Conservation (phyloP, 2,329 filamentous ascomycete species). For the Sclerotinia spermophila region DNA sequence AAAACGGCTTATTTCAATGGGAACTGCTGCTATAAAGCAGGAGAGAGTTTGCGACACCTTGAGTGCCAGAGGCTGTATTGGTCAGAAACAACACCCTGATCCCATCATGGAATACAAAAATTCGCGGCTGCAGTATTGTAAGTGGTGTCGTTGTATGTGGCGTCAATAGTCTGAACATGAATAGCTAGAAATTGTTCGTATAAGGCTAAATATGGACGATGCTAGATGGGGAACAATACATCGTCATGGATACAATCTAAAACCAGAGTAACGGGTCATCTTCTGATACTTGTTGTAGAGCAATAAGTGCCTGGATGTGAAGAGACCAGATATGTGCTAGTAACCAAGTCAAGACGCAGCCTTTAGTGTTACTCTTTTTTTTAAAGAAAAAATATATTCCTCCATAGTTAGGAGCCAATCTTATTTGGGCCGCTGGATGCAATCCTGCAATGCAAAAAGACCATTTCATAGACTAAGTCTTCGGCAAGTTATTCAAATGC, state of each 20-base stretch:
- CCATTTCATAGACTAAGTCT: neutral
- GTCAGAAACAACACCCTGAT: conserved; percentile 41
- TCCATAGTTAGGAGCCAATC: neutral
- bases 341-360: neutral
- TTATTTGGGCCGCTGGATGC: neutral
- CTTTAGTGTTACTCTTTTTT: neutral
- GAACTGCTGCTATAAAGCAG: conserved; percentile 44
- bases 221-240: conserved; percentile 42
- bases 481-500: neutral
- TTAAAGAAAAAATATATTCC: too few species aligned
- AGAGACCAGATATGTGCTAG: conserved; percentile 21
- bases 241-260: conserved; percentile 23
- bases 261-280: conserved; percentile 23
- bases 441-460: neutral
- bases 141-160: conserved; percentile 21
- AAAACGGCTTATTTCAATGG: conserved; percentile 37
- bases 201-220: conserved; percentile 51
- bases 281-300: conserved; percentile 21
- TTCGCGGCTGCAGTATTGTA: conserved; percentile 44
- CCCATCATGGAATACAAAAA: conserved; percentile 47
- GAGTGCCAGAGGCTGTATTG: conserved; percentile 26
- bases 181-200: conserved; percentile 54
- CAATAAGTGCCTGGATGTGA: conserved; percentile 25
- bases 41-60: conserved; percentile 47
- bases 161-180: conserved; percentile 46